Percentiles rank a stretch among this genome's conserved stretches.
Conservation (phyloP, 495 filamentous ascomycete genomes). For the Neurospora sp. region DNA sequence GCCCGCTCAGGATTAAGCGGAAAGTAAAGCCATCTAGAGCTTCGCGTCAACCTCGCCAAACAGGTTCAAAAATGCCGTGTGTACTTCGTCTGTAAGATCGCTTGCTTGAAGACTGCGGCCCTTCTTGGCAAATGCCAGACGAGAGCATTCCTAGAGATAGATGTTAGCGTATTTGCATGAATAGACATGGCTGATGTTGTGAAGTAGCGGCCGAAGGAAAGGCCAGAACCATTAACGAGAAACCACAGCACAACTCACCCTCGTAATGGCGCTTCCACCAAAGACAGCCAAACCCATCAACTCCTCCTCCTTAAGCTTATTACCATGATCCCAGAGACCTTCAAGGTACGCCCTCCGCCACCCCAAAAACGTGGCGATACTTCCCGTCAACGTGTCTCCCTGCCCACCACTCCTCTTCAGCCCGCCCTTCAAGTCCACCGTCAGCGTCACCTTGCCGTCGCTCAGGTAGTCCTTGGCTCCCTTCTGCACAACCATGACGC, state of each 20-base stretch:
- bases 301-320: slow-evolving; percentile 48
- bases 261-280: slow-evolving; percentile 77
- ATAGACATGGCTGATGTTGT: neutral
- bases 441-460: slow-evolving; percentile 64
- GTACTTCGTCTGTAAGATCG: slow-evolving; percentile 87
- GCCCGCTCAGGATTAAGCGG: neutral
- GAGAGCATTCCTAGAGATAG: slow-evolving; percentile 59
- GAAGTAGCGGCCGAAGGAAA: neutral
- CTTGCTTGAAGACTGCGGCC: slow-evolving; percentile 88
- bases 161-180: slow-evolving; percentile 5
- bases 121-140: slow-evolving; percentile 75
- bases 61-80: slow-evolving; percentile 67
- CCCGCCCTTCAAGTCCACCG: slow-evolving; percentile 68
- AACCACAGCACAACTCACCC: slow-evolving; percentile 33
- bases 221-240: neutral
- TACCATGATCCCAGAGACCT: slow-evolving; percentile 62
- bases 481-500: slow-evolving; percentile 87
- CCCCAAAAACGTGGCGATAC: slow-evolving; percentile 75
- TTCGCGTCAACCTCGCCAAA: slow-evolving; percentile 47
- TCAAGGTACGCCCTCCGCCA: slow-evolving; percentile 84
- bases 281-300: slow-evolving; percentile 70
- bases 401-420: slow-evolving; percentile 88
- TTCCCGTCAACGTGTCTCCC: slow-evolving; percentile 90
- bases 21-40: neutral
- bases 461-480: slow-evolving; percentile 76